phyloP scores from a whole-genome alignment of 2,329 filamentous ascomycete species.

The Achaetomium macrosporum region DNA sequence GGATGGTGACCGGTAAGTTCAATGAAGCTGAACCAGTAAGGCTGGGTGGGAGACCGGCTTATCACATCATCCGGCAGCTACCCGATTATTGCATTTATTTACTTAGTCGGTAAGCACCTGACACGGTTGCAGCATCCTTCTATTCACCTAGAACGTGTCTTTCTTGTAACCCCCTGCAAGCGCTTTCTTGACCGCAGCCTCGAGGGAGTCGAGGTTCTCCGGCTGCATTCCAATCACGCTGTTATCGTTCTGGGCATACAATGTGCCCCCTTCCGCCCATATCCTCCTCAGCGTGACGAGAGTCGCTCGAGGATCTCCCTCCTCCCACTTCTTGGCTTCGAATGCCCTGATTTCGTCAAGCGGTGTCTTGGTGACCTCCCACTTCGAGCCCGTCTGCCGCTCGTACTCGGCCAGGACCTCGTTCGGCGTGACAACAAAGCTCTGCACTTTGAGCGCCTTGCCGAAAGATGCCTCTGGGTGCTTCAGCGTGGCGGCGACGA shows the following conservation, averaged over 20 bases:
- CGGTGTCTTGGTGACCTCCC: constrained; percentile 48
- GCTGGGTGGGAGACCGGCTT: not conserved
- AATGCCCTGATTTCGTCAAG: constrained; percentile 47
- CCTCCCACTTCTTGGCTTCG: constrained; percentile 56
- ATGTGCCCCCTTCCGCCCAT: constrained; percentile 65
- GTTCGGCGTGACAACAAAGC: constrained; percentile 60
- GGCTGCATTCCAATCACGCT: constrained; percentile 45
- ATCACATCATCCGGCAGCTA: not conserved
- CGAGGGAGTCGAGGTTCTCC: constrained; percentile 48
- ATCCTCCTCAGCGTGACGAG: constrained; percentile 59
- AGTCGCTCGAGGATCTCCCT: constrained; percentile 46
- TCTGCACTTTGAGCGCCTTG: constrained; percentile 61
- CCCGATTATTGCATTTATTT: not conserved
- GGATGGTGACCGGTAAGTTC: too few relatives aligned
- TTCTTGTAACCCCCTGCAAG: constrained; percentile 23
- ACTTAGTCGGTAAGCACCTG: not conserved
- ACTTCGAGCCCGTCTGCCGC: constrained; percentile 54
- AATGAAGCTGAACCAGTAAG: not conserved
- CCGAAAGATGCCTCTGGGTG: constrained; percentile 49
- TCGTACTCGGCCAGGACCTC: constrained; percentile 62
- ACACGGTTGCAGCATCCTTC: not conserved
- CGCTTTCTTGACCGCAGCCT: constrained; percentile 26
- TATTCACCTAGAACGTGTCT: constrained; percentile 19
- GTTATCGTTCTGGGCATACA: constrained; percentile 66
- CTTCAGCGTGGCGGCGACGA: constrained; percentile 56